A percentile compares a stretch with the other conserved stretches of the same genome.
These are phyloP conservation scores for Mimosa pudica DNA, from an alignment of 306 rosid genomes.

Conservation along the genomic window DNA sequence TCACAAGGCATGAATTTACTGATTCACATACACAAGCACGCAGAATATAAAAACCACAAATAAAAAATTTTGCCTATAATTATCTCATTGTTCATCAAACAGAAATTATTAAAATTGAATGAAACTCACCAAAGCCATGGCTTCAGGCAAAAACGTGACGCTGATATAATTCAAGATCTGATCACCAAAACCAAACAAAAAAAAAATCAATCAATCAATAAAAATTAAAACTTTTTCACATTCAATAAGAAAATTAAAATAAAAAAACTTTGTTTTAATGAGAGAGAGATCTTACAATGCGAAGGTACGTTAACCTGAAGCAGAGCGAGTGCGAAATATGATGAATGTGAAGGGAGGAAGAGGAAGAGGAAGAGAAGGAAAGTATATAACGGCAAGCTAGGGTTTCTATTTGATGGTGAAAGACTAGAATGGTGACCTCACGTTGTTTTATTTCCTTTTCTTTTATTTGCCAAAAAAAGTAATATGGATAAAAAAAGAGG, in stretches of 20 bases:
- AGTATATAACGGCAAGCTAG: not conserved
- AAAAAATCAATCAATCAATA: not conserved
- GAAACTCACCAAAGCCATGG: slow-evolving; percentile 68
- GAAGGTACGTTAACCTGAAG: slow-evolving; percentile 34
- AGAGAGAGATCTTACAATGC: slow-evolving; percentile 17
- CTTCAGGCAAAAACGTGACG: slow-evolving; percentile 45
- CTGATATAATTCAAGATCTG: slow-evolving; percentile 52
- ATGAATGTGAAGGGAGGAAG: not conserved
- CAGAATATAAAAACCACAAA: too few relatives aligned
- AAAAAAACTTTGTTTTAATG: not conserved
- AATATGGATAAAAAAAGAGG: too few relatives aligned
- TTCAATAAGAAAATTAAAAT: not conserved
- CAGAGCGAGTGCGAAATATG: not conserved
- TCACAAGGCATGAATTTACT: not conserved
- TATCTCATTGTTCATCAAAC: not conserved
- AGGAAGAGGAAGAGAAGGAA: not conserved
- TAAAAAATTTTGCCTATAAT: not conserved
- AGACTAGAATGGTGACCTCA: not conserved
- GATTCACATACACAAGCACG: not conserved
- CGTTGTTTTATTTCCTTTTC: not conserved
- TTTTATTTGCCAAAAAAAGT: not conserved
- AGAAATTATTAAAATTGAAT: not conserved
- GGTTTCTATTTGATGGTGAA: not conserved
- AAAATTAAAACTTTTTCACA: not conserved
- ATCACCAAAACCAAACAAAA: slow-evolving; percentile 9